Base-by-base conservation (phyloP, 139 green algal genomes). In the Volvox africanus region DNA sequence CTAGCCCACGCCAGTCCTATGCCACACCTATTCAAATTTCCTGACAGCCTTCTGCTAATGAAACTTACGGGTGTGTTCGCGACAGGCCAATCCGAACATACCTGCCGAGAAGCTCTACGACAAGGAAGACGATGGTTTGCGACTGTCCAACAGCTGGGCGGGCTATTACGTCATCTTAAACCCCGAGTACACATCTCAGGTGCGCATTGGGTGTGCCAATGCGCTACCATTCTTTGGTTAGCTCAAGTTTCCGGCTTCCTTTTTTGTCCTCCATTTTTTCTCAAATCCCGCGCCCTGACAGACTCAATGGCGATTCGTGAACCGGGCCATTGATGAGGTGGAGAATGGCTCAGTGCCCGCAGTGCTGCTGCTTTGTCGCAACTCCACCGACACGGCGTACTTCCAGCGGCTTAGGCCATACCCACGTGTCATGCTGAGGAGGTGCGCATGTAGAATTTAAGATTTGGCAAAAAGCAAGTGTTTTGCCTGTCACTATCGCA, bases 261-360 rank as follows among this genome's bases (percentile, higher is more conserved):
- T 26, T 73, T 28, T 28, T 73, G 65, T 73, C 65, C 65, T 73
- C 21, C 5, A 2, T 73, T 73, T 28, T 12, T 28, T 28, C 24
- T 5, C 11, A 16, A 61, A 55, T 36, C 32, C 30, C 5, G 44
- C 9, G 44, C 44, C 78, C 80, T 28, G 0, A 28, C 91, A 96
- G 91, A 91, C 96, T 5, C 95, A 97, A 90, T 99, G 97, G 97
- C 92, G 96, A n/a, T 99, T 99, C 93, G 96, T 99, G 24, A 96
- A 96, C 89, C 95, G 97, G 14, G 97, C 97, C 44, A 98, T 99
- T 32, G 96, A 99, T 69, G 97, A 98, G 90, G 97, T 99, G 35
- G 97, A 99, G 93, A 96, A 96, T 80, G 95, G 92, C 75, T 76
- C 84, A 65, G 95, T 97, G 81, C 95, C 96, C 0, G 95, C 92